phyloP scores from a whole-genome alignment of 345 rosid genomes.

The Balakata baccata region DNA sequence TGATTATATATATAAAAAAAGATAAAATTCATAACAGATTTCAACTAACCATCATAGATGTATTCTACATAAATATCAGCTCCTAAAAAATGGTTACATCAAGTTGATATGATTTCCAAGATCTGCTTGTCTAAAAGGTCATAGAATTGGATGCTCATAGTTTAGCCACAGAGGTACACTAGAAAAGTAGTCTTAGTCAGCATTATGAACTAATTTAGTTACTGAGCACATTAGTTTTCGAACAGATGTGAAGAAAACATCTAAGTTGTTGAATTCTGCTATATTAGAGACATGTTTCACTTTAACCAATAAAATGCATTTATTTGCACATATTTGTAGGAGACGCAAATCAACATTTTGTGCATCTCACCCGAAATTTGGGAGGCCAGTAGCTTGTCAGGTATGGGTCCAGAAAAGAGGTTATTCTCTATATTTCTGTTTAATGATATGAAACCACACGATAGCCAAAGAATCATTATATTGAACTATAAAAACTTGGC shows the following conservation, averaged over 20 bases:
- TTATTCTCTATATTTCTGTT: constrained; percentile 90
- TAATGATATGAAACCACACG: constrained; percentile 13
- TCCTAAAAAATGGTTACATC: background rate
- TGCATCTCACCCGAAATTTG: constrained; percentile 57
- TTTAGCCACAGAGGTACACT: background rate
- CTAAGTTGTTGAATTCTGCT: background rate
- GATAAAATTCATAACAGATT: background rate
- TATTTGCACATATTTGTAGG: background rate
- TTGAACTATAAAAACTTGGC: constrained; percentile 7
- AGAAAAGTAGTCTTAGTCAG: background rate
- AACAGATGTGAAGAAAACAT: background rate
- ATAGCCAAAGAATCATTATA: constrained; percentile 4
- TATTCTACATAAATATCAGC: background rate
- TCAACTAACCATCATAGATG: background rate
- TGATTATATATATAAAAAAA: too few species aligned
- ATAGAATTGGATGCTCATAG: background rate
- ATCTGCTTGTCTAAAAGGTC: background rate
- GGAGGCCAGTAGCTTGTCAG: constrained; percentile 64
- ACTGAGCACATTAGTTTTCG: background rate
- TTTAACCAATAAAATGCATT: background rate
- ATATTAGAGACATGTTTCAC: background rate
- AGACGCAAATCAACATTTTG: background rate
- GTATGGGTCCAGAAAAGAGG: constrained; percentile 83
- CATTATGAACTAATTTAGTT: constrained; percentile 2
- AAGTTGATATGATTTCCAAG: background rate